Conservation (phyloP, 768 basidiomycete species). For the Serendipita indica region DNA sequence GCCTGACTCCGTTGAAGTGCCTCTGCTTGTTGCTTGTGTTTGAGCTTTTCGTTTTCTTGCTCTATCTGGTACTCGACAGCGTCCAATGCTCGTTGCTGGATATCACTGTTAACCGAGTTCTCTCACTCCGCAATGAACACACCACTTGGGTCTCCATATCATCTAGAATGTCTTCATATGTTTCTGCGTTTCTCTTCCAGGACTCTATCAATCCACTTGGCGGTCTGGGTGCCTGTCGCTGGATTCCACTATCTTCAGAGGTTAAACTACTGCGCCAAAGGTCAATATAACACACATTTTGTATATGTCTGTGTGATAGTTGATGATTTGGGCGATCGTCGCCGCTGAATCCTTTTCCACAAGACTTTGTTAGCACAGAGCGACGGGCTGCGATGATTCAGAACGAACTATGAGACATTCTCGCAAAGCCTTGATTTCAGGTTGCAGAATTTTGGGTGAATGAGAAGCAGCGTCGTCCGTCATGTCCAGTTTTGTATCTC, state of each 20-base stretch:
- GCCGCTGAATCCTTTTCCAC: neutral
- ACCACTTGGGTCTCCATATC: neutral
- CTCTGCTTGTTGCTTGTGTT: neutral
- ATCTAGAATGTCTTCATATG: conserved; percentile 1
- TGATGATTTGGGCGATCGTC: conserved; percentile 7
- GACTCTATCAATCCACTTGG: neutral
- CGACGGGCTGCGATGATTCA: too few species aligned
- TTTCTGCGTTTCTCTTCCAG: neutral
- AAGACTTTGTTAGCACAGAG: neutral
- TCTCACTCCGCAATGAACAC: neutral
- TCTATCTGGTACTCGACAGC: conserved; percentile 8
- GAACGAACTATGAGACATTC: conserved; percentile 4
- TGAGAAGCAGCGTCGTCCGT: neutral
- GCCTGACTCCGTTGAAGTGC: neutral
- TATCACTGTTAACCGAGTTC: neutral
- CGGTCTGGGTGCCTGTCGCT: neutral
- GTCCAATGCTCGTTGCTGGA: neutral
- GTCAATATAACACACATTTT: neutral
- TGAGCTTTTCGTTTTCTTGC: neutral
- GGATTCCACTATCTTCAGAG: neutral
- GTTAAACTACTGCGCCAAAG: neutral
- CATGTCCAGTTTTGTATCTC: neutral
- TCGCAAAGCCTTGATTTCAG: neutral
- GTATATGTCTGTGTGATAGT: conserved; percentile 2
- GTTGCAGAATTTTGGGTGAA: neutral